Conservation (phyloP, 352 stramenopile species). For the Phytophthora ohioensis region DNA sequence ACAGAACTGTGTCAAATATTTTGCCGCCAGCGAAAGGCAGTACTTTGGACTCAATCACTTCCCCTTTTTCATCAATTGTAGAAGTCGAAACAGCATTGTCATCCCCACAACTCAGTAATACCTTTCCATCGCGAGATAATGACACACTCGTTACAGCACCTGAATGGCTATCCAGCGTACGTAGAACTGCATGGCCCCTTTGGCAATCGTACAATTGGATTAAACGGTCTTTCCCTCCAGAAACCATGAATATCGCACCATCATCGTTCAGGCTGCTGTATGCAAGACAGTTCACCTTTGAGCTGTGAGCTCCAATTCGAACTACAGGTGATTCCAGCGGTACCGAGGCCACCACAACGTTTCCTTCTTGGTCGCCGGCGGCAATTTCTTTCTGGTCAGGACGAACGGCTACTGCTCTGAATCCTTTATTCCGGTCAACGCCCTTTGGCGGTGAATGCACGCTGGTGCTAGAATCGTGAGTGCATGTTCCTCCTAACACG, state of each 20-base stretch:
- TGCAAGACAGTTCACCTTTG: conserved; percentile 78
- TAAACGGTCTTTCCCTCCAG: conserved; percentile 80
- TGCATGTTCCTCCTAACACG: conserved; percentile 70
- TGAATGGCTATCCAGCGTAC: conserved; percentile 85
- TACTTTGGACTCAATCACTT: conserved; percentile 56
- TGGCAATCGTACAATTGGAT: conserved; percentile 84
- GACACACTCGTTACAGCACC: conserved; percentile 66
- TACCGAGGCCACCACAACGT: conserved; percentile 64
- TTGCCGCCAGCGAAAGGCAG: conserved; percentile 68
- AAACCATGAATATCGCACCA: conserved; percentile 59
- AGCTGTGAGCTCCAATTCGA: conserved; percentile 67
- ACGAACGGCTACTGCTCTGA: conserved; percentile 59
- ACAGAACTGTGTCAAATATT: conserved; percentile 80
- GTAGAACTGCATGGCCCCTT: conserved; percentile 40
- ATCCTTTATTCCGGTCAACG: conserved; percentile 48
- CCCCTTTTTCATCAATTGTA: conserved; percentile 47
- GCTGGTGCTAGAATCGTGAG: conserved; percentile 44
- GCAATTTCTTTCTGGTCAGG: conserved; percentile 71
- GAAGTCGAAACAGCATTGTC: conserved; percentile 83
- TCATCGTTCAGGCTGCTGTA: conserved; percentile 43
- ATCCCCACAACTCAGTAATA: conserved; percentile 68
- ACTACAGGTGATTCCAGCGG: conserved; percentile 37
- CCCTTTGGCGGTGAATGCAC: conserved; percentile 56
- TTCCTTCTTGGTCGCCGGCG: conserved; percentile 76
- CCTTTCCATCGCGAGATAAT: conserved; percentile 78